These are phyloP conservation scores for Nidularia sp. DNA, from an alignment of 768 basidiomycete genomes.

Conservation along the genomic window DNA sequence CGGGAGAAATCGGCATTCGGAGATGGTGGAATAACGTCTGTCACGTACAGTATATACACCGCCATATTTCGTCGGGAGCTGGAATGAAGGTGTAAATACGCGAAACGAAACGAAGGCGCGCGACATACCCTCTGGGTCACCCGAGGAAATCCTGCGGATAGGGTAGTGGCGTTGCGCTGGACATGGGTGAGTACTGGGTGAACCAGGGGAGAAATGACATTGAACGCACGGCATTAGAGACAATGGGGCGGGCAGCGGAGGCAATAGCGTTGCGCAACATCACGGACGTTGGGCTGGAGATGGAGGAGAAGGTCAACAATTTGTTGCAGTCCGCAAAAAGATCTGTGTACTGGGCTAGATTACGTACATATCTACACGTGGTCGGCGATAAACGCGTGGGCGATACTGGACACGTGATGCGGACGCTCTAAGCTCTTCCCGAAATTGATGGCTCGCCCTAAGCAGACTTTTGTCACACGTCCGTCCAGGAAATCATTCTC, in stretches of 20 bases:
- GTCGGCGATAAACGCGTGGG: not conserved
- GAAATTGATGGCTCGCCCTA: no score
- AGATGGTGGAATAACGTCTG: constrained; percentile 3
- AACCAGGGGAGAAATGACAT: not conserved
- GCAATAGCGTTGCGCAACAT: constrained; percentile 70
- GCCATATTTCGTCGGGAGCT: constrained; percentile 88
- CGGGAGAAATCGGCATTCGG: constrained; percentile 16
- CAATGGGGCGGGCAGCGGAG: constrained; percentile 48
- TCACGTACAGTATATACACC: constrained; percentile 81
- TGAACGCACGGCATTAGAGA: constrained; percentile 46
- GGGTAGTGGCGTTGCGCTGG: constrained; percentile 70
- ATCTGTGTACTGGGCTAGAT: not conserved
- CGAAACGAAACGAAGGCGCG: constrained; percentile 5
- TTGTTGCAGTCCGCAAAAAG: no score
- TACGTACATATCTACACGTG: not conserved
- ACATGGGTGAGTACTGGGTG: constrained; percentile 4
- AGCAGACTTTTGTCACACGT: no score
- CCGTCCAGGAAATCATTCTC: no score
- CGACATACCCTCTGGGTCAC: constrained; percentile 62
- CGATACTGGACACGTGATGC: not conserved
- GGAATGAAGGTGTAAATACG: constrained; percentile 6
- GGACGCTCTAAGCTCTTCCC: no score
- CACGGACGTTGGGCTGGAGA: constrained; percentile 26
- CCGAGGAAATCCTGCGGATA: constrained; percentile 76
- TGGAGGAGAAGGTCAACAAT: constrained; percentile 20